Evolutionary conservation across 1,139 yeast species (phyloP).

Genomic region (Sugiyamaella japonica): DNA sequence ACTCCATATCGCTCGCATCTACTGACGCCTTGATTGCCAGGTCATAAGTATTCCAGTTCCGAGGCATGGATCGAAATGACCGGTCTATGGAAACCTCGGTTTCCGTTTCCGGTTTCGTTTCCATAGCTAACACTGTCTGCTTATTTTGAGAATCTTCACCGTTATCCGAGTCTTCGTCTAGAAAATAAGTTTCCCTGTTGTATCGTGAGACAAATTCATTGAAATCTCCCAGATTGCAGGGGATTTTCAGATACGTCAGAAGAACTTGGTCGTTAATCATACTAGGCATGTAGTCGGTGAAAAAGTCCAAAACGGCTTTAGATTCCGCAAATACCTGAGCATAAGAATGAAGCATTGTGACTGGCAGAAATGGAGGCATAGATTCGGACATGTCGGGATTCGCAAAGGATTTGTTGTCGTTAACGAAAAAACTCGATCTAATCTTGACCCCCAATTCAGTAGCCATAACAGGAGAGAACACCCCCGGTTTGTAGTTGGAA

Average conservation of each 20-base stretch:
- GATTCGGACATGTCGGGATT: constrained; percentile 17
- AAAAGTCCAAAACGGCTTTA: constrained; percentile 69
- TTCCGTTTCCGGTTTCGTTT: constrained; percentile 18
- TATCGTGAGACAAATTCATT: constrained; percentile 55
- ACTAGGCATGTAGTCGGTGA: constrained; percentile 46
- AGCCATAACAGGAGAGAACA: constrained; percentile 40
- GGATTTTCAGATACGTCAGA: constrained; percentile 56
- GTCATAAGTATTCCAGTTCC: constrained; percentile 58
- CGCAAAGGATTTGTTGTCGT: constrained; percentile 17
- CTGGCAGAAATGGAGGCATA: constrained; percentile 69
- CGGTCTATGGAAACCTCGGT: constrained; percentile 1
- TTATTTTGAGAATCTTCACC: no score
- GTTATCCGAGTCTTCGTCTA: neutral
- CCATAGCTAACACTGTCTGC: neutral
- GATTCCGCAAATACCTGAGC: constrained; percentile 68
- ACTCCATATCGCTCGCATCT: constrained; percentile 50
- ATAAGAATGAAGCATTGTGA: constrained; percentile 44
- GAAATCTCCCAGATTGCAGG: constrained; percentile 50
- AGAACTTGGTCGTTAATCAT: constrained; percentile 48
- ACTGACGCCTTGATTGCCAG: constrained; percentile 69
- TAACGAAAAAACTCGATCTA: constrained; percentile 32
- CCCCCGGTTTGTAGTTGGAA: constrained; percentile 35
- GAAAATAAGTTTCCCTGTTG: constrained; percentile 47
- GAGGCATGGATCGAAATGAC: constrained; percentile 35
- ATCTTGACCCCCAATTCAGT: constrained; percentile 37